Percentiles rank a stretch among this genome's conserved stretches.
These are phyloP conservation scores for Carnegiea gigantea DNA, from an alignment of 179 eudicot genomes.

Conservation along the genomic window DNA sequence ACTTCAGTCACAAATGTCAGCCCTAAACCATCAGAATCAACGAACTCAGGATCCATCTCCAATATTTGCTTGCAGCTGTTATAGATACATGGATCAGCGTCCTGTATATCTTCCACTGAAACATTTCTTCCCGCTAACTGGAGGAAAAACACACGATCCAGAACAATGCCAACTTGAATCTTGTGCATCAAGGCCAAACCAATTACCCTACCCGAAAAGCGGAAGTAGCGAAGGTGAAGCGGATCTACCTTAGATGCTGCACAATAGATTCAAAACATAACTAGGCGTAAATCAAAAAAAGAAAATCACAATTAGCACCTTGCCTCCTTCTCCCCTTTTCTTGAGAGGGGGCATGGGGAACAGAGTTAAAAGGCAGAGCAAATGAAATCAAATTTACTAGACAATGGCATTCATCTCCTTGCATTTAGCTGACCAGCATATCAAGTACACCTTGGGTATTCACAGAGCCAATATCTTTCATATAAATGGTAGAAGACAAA, in stretches of 20 bases:
- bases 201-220: constrained; percentile 76
- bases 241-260: constrained; percentile 93
- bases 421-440: not conserved
- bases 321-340: not conserved
- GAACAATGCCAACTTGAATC: constrained; percentile 77
- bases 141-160: constrained; percentile 72
- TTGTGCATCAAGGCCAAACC: constrained; percentile 90
- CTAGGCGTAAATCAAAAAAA: constrained; percentile 5
- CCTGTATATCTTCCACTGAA: constrained; percentile 71
- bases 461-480: not conserved
- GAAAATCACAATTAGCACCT: constrained; percentile 1
- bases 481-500: not conserved
- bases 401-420: not conserved
- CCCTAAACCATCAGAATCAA: constrained; percentile 82
- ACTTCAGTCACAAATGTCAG: constrained; percentile 81
- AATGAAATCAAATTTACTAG: constrained; percentile 7
- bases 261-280: constrained; percentile 22
- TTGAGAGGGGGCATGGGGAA: not conserved
- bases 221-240: constrained; percentile 73
- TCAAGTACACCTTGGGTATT: not conserved
- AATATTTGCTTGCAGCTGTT: constrained; percentile 84
- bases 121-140: constrained; percentile 67
- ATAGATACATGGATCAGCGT: constrained; percentile 82
- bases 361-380: not conserved
- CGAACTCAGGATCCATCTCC: constrained; percentile 75